Percentiles rank a stretch among this genome's conserved stretches.
phyloP scores from a whole-genome alignment of 2,329 filamentous ascomycete species.

The Xylariomycetidae sp. region DNA sequence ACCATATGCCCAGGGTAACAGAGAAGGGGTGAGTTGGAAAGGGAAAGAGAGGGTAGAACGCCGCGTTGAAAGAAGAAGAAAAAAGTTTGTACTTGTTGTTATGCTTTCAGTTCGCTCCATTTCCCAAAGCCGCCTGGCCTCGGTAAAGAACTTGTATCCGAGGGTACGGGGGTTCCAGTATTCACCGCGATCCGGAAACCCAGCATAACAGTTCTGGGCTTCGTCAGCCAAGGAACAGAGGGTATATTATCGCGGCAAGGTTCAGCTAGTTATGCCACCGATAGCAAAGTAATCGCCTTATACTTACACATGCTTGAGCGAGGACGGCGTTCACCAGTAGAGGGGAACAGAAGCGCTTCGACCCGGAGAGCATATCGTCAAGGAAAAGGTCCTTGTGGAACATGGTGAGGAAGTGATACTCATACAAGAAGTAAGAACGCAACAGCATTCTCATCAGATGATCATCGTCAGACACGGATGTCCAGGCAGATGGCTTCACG shows the following conservation, averaged over 20 bases:
- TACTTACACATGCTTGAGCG: conserved; percentile 31
- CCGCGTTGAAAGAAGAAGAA: too few relatives aligned
- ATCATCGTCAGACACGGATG: conserved; percentile 30
- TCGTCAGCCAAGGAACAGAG: too few relatives aligned
- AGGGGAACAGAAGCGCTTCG: conserved; percentile 31
- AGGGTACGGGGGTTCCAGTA: conserved; percentile 31
- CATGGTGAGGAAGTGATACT: conserved; percentile 30
- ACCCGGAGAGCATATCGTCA: conserved; percentile 30
- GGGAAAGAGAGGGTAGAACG: too few relatives aligned
- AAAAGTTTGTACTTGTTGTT: too few relatives aligned
- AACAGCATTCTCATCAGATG: conserved; percentile 29
- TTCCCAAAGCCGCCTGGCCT: conserved; percentile 32
- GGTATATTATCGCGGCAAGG: too few relatives aligned
- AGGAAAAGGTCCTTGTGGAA: conserved; percentile 37
- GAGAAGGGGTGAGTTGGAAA: too few relatives aligned
- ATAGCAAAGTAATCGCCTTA: too few relatives aligned
- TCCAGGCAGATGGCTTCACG: conserved; percentile 31
- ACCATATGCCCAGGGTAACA: too few relatives aligned
- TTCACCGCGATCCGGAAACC: conserved; percentile 23
- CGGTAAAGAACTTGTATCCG: conserved; percentile 30
- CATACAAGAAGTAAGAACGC: conserved; percentile 24
- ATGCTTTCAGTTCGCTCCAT: conserved; percentile 18
- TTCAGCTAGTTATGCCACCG: too few relatives aligned
- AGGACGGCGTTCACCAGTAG: conserved; percentile 35
- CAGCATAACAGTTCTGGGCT: too few relatives aligned